These are phyloP conservation scores for Maudiozyma turicensis DNA, from an alignment of 805 yeast species.

Conservation along the genomic window DNA sequence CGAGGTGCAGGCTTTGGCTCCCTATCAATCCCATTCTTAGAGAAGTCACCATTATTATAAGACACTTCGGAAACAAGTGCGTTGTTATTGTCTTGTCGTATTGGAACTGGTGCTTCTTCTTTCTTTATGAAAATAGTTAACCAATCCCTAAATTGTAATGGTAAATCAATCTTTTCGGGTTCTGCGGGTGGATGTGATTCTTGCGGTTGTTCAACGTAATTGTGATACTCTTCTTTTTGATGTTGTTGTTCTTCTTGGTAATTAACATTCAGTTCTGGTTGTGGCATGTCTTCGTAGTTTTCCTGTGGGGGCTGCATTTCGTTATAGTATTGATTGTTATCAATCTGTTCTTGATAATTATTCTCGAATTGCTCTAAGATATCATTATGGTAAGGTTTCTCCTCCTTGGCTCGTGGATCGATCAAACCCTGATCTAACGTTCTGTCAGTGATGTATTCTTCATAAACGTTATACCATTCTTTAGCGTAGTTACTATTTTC, in stretches of 20 bases:
- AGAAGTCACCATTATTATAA: background rate
- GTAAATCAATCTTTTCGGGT: constrained; percentile 3
- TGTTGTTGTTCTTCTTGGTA: background rate
- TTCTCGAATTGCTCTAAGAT: background rate
- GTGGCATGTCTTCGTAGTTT: background rate
- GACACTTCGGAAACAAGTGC: background rate
- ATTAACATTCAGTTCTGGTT: background rate
- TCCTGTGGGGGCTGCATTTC: background rate
- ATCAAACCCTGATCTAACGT: background rate
- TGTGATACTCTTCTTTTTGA: background rate
- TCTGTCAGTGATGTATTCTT: constrained; percentile 7
- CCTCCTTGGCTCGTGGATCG: background rate
- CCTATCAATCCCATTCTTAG: background rate
- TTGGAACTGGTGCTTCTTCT: constrained; percentile 2
- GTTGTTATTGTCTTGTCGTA: background rate
- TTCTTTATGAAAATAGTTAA: constrained; percentile 10
- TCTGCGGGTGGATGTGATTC: background rate
- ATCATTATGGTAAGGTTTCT: background rate
- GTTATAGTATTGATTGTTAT: background rate
- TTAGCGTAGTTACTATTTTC: constrained; percentile 7
- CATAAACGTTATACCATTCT: constrained; percentile 13
- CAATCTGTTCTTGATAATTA: background rate
- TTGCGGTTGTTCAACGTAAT: background rate
- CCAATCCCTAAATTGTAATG: constrained; percentile 13
- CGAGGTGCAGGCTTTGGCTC: background rate